Evolutionary conservation across 768 basidiomycete genomes (phyloP).

Genomic region (Botryobasidium botryosum): DNA sequence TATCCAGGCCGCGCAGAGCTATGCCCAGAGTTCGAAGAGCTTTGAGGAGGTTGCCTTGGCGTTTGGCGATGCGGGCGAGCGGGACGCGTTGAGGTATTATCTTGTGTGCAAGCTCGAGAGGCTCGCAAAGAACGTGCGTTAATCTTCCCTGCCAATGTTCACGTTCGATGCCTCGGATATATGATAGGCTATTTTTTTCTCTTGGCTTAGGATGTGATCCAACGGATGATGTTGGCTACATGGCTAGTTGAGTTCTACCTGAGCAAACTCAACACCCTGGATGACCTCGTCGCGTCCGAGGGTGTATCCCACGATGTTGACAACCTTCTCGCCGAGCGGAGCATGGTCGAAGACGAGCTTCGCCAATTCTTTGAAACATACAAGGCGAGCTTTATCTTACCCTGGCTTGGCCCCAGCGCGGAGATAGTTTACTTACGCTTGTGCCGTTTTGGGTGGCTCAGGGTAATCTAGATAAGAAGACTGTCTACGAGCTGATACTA

Average conservation of each 20-base stretch:
- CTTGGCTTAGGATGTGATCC: constrained; percentile 57
- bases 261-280: constrained; percentile 89
- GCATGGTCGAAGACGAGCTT: constrained; percentile 82
- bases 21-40: constrained; percentile 68
- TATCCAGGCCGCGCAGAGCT: constrained; percentile 84
- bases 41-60: constrained; percentile 89
- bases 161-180: not conserved
- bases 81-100: constrained; percentile 82
- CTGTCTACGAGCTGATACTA: constrained; percentile 84
- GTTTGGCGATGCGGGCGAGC: constrained; percentile 77
- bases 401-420: too few relatives aligned
- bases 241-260: constrained; percentile 98
- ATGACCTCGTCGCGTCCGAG: constrained; percentile 85
- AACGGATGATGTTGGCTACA: constrained; percentile 93
- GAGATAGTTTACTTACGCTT: not conserved
- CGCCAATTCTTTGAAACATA: constrained; percentile 88
- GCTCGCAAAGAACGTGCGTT: constrained; percentile 58
- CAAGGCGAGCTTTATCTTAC: constrained; percentile 37
- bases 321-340: constrained; percentile 62
- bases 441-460: too few relatives aligned
- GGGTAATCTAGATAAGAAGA: constrained; percentile 69
- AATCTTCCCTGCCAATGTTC: not conserved
- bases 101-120: constrained; percentile 75
- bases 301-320: constrained; percentile 65
- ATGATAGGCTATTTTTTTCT: not conserved